phyloP scores from a whole-genome alignment of 805 yeast genomes.

The Yamadazyma endophytica region DNA sequence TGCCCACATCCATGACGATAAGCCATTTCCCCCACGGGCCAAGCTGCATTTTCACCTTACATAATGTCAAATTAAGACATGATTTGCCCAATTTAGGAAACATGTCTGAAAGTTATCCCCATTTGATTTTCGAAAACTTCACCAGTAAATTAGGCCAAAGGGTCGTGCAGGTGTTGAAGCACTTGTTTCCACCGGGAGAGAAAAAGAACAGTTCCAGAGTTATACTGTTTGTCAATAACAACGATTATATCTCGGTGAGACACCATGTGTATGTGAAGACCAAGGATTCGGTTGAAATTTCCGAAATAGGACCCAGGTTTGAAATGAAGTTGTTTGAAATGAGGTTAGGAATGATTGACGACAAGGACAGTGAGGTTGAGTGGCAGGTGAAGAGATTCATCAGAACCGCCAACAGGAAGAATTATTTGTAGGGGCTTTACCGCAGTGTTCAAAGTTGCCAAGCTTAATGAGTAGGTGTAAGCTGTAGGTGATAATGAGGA shows the following conservation, averaged over 20 bases:
- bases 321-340: slow-evolving; percentile 93
- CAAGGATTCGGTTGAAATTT: slow-evolving; percentile 81
- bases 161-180: slow-evolving; percentile 75
- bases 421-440: slow-evolving; percentile 48
- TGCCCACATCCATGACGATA: slow-evolving; percentile 88
- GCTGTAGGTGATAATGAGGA: neutral
- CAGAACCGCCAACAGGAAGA: slow-evolving; percentile 93
- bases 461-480: neutral
- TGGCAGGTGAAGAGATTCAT: slow-evolving; percentile 93
- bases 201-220: slow-evolving; percentile 87
- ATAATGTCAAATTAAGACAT: slow-evolving; percentile 91
- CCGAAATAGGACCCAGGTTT: slow-evolving; percentile 98
- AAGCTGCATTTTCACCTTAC: slow-evolving; percentile 87
- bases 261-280: slow-evolving; percentile 93
- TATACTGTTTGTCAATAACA: slow-evolving; percentile 85
- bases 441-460: too few species aligned
- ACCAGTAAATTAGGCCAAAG: slow-evolving; percentile 77
- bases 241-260: slow-evolving; percentile 89
- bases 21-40: slow-evolving; percentile 99
- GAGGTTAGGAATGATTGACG: slow-evolving; percentile 85
- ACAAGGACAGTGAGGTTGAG: slow-evolving; percentile 96
- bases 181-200: slow-evolving; percentile 95
- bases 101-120: slow-evolving; percentile 90
- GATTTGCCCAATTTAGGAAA: slow-evolving; percentile 84
- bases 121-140: slow-evolving; percentile 88